Conservation (phyloP, 192 early-diverging fungal species). For the Coemansia sp. region DNA sequence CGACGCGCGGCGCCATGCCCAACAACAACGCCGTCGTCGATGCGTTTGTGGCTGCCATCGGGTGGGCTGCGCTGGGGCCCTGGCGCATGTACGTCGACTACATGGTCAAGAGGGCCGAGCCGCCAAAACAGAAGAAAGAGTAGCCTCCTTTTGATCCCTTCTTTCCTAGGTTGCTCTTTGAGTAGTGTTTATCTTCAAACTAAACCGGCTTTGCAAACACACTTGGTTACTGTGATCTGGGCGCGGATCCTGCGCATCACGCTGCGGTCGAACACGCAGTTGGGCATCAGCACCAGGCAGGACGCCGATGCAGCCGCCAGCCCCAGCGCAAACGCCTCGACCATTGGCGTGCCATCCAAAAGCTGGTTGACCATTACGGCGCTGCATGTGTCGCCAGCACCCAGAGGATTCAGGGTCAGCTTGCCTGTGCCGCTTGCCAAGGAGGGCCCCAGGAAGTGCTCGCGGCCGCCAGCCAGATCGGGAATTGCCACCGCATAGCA, state of each 20-base stretch:
- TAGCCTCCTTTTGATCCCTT: not conserved
- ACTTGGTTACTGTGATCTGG: slow-evolving; percentile 9
- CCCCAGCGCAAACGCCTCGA: slow-evolving; percentile 48
- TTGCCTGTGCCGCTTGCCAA: not conserved
- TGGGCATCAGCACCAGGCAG: slow-evolving; percentile 42
- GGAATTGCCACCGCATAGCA: slow-evolving; percentile 22
- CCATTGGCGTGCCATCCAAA: slow-evolving; percentile 12
- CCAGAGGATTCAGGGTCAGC: slow-evolving; percentile 40
- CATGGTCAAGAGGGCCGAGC: slow-evolving; percentile 11
- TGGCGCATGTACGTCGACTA: slow-evolving; percentile 50
- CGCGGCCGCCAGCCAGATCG: slow-evolving; percentile 22
- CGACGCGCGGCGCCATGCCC: slow-evolving; percentile 41
- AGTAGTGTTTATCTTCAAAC: not conserved
- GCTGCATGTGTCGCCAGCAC: slow-evolving; percentile 19
- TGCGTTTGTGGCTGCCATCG: slow-evolving; percentile 25
- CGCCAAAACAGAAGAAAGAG: slow-evolving; percentile 12
- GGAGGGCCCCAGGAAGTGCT: slow-evolving; percentile 11
- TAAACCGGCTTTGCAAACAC: not conserved
- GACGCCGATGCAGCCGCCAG: slow-evolving; percentile 50
- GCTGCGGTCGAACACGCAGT: slow-evolving; percentile 29
- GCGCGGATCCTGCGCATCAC: slow-evolving; percentile 26
- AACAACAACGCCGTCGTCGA: slow-evolving; percentile 55
- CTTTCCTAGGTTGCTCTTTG: not conserved
- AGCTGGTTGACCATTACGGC: slow-evolving; percentile 38
- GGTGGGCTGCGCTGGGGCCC: slow-evolving; percentile 37